Percentiles rank a stretch among this genome's conserved stretches.
Conservation (phyloP, 1,284 basidiomycete species). For the Golubevia pallescens region DNA sequence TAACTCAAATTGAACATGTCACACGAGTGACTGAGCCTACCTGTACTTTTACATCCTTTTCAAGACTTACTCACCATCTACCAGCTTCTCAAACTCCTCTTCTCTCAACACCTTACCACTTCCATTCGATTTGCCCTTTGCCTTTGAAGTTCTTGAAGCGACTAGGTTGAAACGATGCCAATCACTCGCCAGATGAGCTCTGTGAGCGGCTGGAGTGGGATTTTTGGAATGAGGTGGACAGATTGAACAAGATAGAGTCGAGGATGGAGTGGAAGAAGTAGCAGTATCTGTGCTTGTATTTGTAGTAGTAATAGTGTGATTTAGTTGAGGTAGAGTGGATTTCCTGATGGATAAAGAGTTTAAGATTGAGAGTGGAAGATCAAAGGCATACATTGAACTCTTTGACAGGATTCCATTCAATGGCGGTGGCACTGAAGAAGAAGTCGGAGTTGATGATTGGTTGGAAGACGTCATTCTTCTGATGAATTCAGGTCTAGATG, state of each 20-base stretch:
- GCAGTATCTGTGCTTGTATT: too few species aligned
- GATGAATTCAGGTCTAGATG: background rate
- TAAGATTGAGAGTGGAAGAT: constrained; percentile 10
- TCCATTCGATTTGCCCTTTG: constrained; percentile 16
- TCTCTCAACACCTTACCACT: background rate
- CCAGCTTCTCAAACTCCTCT: background rate
- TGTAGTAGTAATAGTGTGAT: background rate
- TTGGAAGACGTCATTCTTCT: background rate
- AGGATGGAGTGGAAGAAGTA: background rate
- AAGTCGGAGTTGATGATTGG: background rate
- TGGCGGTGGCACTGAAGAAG: background rate
- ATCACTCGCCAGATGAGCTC: constrained; percentile 49
- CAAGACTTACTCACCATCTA: constrained; percentile 22
- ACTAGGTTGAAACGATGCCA: constrained; percentile 58
- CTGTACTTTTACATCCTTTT: background rate
- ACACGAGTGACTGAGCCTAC: too few species aligned
- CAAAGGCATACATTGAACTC: constrained; percentile 13
- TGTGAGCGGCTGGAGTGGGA: constrained; percentile 29
- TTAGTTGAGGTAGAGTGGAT: background rate
- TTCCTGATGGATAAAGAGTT: constrained; percentile 8
- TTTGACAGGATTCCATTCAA: constrained; percentile 3
- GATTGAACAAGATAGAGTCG: constrained; percentile 22
- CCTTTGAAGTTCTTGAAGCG: constrained; percentile 20
- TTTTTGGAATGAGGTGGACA: constrained; percentile 37
- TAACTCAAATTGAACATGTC: constrained; percentile 36